Conservation (phyloP, 345 rosid genomes). For the Rhizophora mangle region DNA sequence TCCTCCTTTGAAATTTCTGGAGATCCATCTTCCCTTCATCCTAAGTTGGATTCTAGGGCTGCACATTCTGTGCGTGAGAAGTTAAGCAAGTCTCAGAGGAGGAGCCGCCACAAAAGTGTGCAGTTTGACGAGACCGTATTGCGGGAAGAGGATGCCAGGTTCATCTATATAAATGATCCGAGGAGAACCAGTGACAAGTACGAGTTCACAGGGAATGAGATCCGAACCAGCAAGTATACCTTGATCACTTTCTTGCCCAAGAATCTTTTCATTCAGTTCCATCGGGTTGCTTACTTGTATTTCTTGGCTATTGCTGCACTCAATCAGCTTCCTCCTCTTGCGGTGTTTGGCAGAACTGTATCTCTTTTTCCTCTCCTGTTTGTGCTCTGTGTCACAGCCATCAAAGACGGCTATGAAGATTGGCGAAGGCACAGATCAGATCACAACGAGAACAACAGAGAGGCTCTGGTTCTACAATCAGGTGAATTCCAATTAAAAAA, state of each 20-base stretch:
- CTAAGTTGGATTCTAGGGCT: slow-evolving; percentile 14
- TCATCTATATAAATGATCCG: slow-evolving; percentile 63
- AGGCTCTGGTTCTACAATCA: slow-evolving; percentile 52
- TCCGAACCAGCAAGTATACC: slow-evolving; percentile 71
- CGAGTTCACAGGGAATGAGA: slow-evolving; percentile 75
- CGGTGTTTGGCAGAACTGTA: slow-evolving; percentile 81
- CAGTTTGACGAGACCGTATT: slow-evolving; percentile 42
- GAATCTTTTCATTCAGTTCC: slow-evolving; percentile 80
- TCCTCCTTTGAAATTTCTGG: slow-evolving; percentile 45
- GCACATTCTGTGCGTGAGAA: slow-evolving; percentile 32
- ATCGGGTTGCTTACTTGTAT: slow-evolving; percentile 69
- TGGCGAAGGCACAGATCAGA: slow-evolving; percentile 85
- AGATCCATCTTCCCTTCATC: slow-evolving; percentile 8
- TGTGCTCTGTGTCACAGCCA: slow-evolving; percentile 74
- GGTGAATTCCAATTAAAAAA: slow-evolving; percentile 44
- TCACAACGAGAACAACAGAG: slow-evolving; percentile 64
- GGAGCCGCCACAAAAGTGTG: slow-evolving; percentile 38
- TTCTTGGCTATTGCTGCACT: slow-evolving; percentile 78
- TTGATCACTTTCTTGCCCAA: slow-evolving; percentile 65
- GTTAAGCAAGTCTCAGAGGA: slow-evolving; percentile 36
- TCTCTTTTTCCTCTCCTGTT: slow-evolving; percentile 74
- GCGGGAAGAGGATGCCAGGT: slow-evolving; percentile 48
- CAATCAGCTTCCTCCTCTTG: slow-evolving; percentile 79
- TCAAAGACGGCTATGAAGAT: slow-evolving; percentile 82
- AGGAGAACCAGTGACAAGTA: slow-evolving; percentile 65